phyloP scores from a whole-genome alignment of 2,329 filamentous ascomycete genomes.

The Beauveria sp. region DNA sequence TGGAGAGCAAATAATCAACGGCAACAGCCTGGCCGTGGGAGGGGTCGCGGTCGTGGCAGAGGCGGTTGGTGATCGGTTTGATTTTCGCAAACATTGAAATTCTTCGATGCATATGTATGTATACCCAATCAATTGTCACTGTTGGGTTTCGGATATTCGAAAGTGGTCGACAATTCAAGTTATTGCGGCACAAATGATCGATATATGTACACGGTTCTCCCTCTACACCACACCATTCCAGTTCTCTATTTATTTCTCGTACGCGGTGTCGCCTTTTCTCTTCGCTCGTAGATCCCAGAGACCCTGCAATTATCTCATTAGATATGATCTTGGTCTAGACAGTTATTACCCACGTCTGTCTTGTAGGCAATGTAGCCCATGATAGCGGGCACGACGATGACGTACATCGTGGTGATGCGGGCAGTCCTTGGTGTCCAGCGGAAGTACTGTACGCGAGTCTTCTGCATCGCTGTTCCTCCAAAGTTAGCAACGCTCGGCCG shows the following conservation, averaged over 20 bases:
- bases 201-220: slow-evolving; percentile 34
- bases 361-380: slow-evolving; percentile 67
- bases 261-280: slow-evolving; percentile 75
- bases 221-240: slow-evolving; percentile 12
- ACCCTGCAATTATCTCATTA: slow-evolving; percentile 50
- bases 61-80: background rate
- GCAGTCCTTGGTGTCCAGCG: slow-evolving; percentile 83
- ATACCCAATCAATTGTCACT: background rate
- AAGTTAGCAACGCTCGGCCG: slow-evolving; percentile 14
- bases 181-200: background rate
- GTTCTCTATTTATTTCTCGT: slow-evolving; percentile 55
- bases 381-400: slow-evolving; percentile 61
- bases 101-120: background rate
- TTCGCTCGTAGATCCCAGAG: slow-evolving; percentile 82
- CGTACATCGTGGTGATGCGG: slow-evolving; percentile 70
- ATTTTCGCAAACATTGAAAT: background rate
- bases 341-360: slow-evolving; percentile 65
- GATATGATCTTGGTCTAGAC: slow-evolving; percentile 5
- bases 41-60: background rate
- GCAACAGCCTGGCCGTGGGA: background rate
- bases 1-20: background rate
- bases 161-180: background rate
- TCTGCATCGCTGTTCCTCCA: slow-evolving; percentile 60
- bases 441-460: slow-evolving; percentile 90
- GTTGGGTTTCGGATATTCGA: background rate